Evolutionary conservation across 2,329 filamentous ascomycete genomes (phyloP).

Genomic region (Nemania diffusa): DNA sequence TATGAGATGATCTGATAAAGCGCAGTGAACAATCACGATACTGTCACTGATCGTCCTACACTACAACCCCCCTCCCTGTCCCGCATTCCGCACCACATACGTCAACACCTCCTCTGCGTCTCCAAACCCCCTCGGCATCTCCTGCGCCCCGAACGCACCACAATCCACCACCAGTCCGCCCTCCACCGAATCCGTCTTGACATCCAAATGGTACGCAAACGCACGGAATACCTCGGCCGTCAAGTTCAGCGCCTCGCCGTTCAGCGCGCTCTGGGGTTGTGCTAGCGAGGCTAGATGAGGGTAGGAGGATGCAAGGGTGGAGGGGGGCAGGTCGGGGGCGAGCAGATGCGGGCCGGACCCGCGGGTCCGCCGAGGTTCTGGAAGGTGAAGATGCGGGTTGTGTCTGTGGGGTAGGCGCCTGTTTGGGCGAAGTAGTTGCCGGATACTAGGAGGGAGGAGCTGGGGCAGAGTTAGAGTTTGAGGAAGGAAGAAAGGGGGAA

Average conservation of each 20-base stretch:
- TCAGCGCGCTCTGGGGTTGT: slow-evolving; percentile 21
- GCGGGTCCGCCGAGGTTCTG: slow-evolving; percentile 35
- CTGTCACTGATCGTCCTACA: background rate
- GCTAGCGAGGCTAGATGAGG: slow-evolving; percentile 13
- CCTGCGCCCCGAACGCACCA: slow-evolving; percentile 30
- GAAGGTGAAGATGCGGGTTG: slow-evolving; percentile 37
- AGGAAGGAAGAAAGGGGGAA: background rate
- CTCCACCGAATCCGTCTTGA: slow-evolving; percentile 28
- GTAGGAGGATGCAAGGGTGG: background rate
- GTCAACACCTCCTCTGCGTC: slow-evolving; percentile 30
- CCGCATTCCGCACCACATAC: slow-evolving; percentile 37
- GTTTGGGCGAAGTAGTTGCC: slow-evolving; percentile 39
- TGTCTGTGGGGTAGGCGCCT: slow-evolving; percentile 30
- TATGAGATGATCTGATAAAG: no score
- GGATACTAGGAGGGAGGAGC: slow-evolving; percentile 39
- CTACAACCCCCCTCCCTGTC: slow-evolving; percentile 28
- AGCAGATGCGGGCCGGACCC: slow-evolving; percentile 34
- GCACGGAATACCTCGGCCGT: slow-evolving; percentile 31
- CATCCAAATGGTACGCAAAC: slow-evolving; percentile 32
- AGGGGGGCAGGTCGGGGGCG: slow-evolving; percentile 30
- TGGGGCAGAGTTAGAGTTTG: slow-evolving; percentile 7
- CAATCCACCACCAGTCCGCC: slow-evolving; percentile 33
- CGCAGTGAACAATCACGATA: background rate
- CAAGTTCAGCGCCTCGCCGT: slow-evolving; percentile 31
- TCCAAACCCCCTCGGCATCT: slow-evolving; percentile 30